These are phyloP conservation scores for Prillingera fragicola DNA, from an alignment of 1,284 basidiomycete species.

Conservation along the genomic window DNA sequence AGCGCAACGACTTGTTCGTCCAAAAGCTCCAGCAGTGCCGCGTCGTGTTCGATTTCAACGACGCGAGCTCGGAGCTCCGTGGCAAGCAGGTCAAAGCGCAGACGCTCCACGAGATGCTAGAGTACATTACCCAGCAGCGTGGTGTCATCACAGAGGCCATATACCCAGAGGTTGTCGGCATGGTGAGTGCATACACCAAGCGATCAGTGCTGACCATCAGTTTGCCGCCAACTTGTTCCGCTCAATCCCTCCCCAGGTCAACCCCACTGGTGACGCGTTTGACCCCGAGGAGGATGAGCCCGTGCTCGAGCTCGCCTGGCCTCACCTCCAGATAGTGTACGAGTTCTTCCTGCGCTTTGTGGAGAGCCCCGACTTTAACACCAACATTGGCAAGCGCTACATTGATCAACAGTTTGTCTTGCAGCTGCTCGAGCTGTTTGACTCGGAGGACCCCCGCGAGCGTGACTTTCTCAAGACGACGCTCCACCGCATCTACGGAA, in stretches of 20 bases:
- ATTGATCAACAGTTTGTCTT: conserved; percentile 96
- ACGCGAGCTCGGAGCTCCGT: conserved; percentile 88
- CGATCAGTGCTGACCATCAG: conserved; percentile 49
- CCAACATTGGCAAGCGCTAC: conserved; percentile 93
- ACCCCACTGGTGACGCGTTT: conserved; percentile 95
- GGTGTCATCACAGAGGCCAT: conserved; percentile 94
- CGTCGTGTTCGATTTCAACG: conserved; percentile 98
- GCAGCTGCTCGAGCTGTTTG: conserved; percentile 94
- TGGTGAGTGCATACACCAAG: conserved; percentile 59
- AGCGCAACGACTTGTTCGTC: conserved; percentile 86
- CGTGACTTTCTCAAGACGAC: conserved; percentile 99
- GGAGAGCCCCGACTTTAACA: conserved; percentile 97
- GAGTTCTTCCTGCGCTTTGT: conserved; percentile 99
- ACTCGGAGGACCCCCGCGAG: conserved; percentile 97
- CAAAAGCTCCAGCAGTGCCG: conserved; percentile 94
- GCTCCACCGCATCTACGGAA: conserved; percentile 97
- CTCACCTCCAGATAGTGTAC: conserved; percentile 98
- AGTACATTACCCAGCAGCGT: conserved; percentile 95
- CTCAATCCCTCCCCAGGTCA: conserved; percentile 98
- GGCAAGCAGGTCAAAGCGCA: conserved; percentile 99
- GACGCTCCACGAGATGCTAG: conserved; percentile 96
- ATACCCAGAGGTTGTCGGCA: conserved; percentile 98
- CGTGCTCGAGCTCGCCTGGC: conserved; percentile 98
- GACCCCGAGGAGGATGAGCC: conserved; percentile 99
- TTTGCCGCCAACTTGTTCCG: conserved; percentile 97